These are phyloP conservation scores for Mortierella sp. DNA, from an alignment of 371 early-diverging fungal species.

Conservation along the genomic window DNA sequence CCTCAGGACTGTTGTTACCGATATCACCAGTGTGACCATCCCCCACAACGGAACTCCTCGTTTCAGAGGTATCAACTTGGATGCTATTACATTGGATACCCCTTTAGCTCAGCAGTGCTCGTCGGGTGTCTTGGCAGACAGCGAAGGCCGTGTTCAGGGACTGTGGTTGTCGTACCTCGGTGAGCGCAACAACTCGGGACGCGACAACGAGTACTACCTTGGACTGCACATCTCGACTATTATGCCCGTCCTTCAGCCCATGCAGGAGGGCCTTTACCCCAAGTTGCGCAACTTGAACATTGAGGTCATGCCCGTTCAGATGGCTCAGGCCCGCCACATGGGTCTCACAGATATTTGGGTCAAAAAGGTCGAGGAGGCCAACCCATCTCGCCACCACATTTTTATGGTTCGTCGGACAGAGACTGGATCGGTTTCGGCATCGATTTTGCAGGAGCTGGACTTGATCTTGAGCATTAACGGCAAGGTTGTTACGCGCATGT, in stretches of 20 bases:
- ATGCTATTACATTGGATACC: constrained; percentile 91
- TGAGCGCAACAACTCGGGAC: constrained; percentile 76
- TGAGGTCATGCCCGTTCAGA: constrained; percentile 81
- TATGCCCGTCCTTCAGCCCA: constrained; percentile 64
- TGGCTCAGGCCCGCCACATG: constrained; percentile 86
- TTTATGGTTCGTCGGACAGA: constrained; percentile 82
- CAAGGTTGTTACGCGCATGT: constrained; percentile 76
- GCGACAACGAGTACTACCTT: constrained; percentile 84
- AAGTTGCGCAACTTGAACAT: constrained; percentile 74
- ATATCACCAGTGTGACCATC: constrained; percentile 84
- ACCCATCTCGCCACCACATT: constrained; percentile 76
- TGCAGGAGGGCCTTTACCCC: constrained; percentile 62
- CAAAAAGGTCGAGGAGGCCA: constrained; percentile 77
- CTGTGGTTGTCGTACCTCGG: constrained; percentile 91
- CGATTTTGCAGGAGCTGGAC: constrained; percentile 81
- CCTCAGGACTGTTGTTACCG: constrained; percentile 82
- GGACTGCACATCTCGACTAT: constrained; percentile 77
- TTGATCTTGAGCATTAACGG: constrained; percentile 81
- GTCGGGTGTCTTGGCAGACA: constrained; percentile 87
- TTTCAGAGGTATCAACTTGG: constrained; percentile 84
- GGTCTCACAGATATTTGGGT: constrained; percentile 85
- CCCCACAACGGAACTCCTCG: constrained; percentile 87
- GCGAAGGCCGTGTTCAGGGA: constrained; percentile 80
- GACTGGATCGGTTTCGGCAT: constrained; percentile 73
- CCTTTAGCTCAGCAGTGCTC: constrained; percentile 87